Evolutionary conservation across 371 early-diverging fungal species (phyloP).

Genomic region (Zopfochytrium polystomum): DNA sequence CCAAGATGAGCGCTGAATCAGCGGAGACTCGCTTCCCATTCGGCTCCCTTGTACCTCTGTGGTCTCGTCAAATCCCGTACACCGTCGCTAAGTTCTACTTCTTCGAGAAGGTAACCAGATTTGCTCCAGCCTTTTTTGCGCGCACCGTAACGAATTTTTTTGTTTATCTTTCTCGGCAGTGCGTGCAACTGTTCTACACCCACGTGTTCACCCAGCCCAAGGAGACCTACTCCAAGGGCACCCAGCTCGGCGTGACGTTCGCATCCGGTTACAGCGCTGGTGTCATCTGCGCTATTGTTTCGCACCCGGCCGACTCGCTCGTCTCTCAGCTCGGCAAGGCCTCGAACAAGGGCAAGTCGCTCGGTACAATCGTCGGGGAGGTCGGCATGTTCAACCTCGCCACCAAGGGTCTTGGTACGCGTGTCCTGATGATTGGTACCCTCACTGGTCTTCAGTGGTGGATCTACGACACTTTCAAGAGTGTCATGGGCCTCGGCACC

Average conservation of each 20-base stretch:
- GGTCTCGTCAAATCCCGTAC: slow-evolving; percentile 88
- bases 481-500: slow-evolving; percentile 53
- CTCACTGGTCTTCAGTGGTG: slow-evolving; percentile 66
- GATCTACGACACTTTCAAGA: slow-evolving; percentile 65
- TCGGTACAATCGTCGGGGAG: slow-evolving; percentile 59
- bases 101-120: slow-evolving; percentile 64
- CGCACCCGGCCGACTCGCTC: slow-evolving; percentile 94
- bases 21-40: slow-evolving; percentile 60
- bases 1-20: slow-evolving; percentile 53
- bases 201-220: slow-evolving; percentile 69
- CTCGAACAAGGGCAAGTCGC: slow-evolving; percentile 63
- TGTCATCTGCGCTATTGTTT: slow-evolving; percentile 85
- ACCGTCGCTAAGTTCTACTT: slow-evolving; percentile 91
- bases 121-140: slow-evolving; percentile 1
- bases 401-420: slow-evolving; percentile 64
- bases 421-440: slow-evolving; percentile 79
- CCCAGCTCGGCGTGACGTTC: slow-evolving; percentile 81
- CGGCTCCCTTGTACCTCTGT: slow-evolving; percentile 65
- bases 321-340: slow-evolving; percentile 85
- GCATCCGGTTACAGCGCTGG: slow-evolving; percentile 89
- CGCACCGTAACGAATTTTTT: neutral
- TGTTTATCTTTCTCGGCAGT: neutral
- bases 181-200: slow-evolving; percentile 62
- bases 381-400: slow-evolving; percentile 60
- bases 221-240: slow-evolving; percentile 65